Base-by-base conservation (phyloP, 352 stramenopile species). In the Globisporangium megalacanthum region DNA sequence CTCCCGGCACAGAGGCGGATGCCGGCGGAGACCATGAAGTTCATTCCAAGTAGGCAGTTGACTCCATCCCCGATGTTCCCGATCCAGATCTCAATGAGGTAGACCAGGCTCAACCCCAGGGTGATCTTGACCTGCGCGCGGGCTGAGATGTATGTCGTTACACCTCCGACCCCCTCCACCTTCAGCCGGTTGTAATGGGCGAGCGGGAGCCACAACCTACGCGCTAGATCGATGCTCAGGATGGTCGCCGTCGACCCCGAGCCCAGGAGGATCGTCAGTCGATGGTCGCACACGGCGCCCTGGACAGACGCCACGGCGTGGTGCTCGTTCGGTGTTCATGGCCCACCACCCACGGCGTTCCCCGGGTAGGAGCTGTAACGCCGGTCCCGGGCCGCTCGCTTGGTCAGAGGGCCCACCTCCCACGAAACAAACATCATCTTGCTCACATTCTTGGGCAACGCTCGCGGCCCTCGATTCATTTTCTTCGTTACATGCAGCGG, bases 21-120 rank as follows among this genome's bases (percentile, higher is more conserved):
- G 4, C 65, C 65, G 11, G 60, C 49, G 2, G 47, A 13, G 4
- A 62, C 35, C 63, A 77, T 74, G 52, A 76, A 76, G 45, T 73
- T 57, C 59, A 69, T 65, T 2, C 65, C 61, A 0, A 76, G 56
- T 1, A 73, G 47, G 31, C 59, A 70, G 3, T 76, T 56, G 13
- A 71, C 49, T 1, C 61, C 66, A 33, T 69, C 49, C 0, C 62
- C 62, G 6, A 73, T 56, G 39, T 70, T 73, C 0, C 48, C 63
- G 1, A 61, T 46, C 65, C 65, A 77, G 9, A 76, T 33, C 13
- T 60, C 45, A 14, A 49, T 58, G 10, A 56, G 31, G 48, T 75
- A 72, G 0, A 62, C 61, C 3, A 68, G 20, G 1, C 49, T 54
- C 4, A 61, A 8, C 0, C 69, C 65, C 0, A 74, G 46, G 0